These are phyloP conservation scores for Mallotus japonicus DNA, from an alignment of 441 rosid genomes.

Conservation along the genomic window DNA sequence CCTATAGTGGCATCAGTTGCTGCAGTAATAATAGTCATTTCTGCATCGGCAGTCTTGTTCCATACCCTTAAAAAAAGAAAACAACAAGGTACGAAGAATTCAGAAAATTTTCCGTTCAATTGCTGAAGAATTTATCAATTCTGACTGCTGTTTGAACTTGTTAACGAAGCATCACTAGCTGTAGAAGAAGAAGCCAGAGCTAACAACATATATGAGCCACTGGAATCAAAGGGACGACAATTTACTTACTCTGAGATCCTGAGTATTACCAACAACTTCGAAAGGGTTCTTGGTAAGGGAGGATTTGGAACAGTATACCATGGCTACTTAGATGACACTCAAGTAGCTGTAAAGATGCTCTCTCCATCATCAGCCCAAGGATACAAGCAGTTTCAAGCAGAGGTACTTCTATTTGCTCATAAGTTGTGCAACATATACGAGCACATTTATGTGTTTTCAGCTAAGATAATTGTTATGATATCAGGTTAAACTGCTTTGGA, in stretches of 20 bases:
- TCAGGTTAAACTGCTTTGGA: slow-evolving; percentile 44
- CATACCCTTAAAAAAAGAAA: slow-evolving; percentile 31
- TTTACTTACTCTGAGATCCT: slow-evolving; percentile 34
- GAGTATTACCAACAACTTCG: slow-evolving; percentile 37
- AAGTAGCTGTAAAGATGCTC: slow-evolving; percentile 44
- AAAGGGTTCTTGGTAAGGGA: slow-evolving; percentile 33
- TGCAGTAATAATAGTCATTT: slow-evolving; percentile 24
- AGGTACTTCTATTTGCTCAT: slow-evolving; percentile 3
- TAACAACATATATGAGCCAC: slow-evolving; percentile 4
- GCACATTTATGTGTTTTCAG: no score
- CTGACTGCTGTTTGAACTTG: background rate
- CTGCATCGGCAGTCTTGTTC: slow-evolving; percentile 17
- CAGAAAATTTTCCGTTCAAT: background rate
- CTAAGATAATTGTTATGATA: background rate
- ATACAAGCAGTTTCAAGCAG: slow-evolving; percentile 29
- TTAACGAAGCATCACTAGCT: slow-evolving; percentile 5
- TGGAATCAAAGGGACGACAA: slow-evolving; percentile 15
- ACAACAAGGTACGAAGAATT: slow-evolving; percentile 18
- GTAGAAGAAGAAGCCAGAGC: slow-evolving; percentile 3
- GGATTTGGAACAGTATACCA: slow-evolving; percentile 40
- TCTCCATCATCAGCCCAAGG: slow-evolving; percentile 35
- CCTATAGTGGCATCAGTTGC: slow-evolving; percentile 38
- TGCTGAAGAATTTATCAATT: background rate
- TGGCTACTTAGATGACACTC: slow-evolving; percentile 24
- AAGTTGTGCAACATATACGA: background rate